These are phyloP conservation scores for Zasmidium angulare DNA, from an alignment of 2,329 filamentous ascomycete genomes.

Conservation along the genomic window DNA sequence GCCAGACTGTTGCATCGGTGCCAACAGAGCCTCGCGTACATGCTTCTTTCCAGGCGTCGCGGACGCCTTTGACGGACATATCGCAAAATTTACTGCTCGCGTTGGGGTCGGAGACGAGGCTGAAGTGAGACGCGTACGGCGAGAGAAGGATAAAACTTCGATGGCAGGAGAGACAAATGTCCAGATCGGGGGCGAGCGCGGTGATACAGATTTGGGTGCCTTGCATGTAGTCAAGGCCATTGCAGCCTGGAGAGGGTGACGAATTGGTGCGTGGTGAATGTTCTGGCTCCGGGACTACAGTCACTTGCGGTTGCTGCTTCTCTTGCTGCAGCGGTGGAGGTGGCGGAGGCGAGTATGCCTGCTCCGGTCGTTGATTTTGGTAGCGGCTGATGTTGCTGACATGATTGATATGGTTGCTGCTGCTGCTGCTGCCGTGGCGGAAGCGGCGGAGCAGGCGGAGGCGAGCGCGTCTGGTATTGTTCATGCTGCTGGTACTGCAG, in stretches of 20 bases:
- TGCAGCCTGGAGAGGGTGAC: not conserved
- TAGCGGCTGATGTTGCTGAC: too few species aligned
- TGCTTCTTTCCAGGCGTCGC: not conserved
- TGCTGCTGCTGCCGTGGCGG: too few species aligned
- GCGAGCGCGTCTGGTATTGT: too few species aligned
- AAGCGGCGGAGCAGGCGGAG: too few species aligned
- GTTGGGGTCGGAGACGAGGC: not conserved
- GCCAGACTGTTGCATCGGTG: not conserved
- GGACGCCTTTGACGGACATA: not conserved
- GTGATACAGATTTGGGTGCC: not conserved
- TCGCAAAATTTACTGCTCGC: not conserved
- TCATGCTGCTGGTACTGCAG: too few species aligned
- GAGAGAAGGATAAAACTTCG: not conserved
- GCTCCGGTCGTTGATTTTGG: too few species aligned
- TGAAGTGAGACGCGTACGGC: not conserved
- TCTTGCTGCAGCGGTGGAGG: not conserved
- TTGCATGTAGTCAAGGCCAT: not conserved
- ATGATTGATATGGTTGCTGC: too few species aligned
- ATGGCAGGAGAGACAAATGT: not conserved
- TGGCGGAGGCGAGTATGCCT: not conserved
- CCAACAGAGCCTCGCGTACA: not conserved
- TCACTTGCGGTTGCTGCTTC: not conserved
- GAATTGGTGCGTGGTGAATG: not conserved
- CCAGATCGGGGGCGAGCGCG: not conserved
- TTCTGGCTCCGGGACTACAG: not conserved